Evolutionary conservation across 495 filamentous ascomycete species (phyloP), one percentile per base, ranked within the genome.

Genomic region (Saxophila tyrrhenica): DNA sequence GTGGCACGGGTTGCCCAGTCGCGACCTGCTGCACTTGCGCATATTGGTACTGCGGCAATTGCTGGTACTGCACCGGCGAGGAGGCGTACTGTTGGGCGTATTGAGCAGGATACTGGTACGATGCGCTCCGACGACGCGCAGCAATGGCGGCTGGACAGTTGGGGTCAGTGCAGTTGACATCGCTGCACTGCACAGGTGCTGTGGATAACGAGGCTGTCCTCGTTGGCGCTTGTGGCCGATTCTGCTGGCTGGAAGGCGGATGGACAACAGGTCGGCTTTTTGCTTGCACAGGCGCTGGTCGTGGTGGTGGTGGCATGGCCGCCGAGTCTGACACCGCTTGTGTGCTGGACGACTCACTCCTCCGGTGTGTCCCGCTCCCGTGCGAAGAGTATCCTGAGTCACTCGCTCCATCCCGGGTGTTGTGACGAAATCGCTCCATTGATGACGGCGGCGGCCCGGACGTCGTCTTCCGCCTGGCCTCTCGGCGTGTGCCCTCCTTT

Each of bases 381-480:
- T 82, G 67, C 75, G 80, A 73, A 74, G 79, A 83, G 72, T 82
- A 82, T 51, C 79, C 80, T 41, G 78, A 82, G 67, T 84, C 80
- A 67, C 77, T 81, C 52, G 71, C 71, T 59, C 69, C 68, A 64
- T 81, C 78, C 38, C 60, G 35, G 11, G 32, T 61, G 48, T 54
- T 54, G 49, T 9, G 8, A 17, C 24, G 45, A 48, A 24, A 48
- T 3, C 45, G 20, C 7, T 24, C 10, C 17, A 23, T 11, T 7
- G 56, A 38, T 16, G 61, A 50, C 57, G 51, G 10, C 17, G 54
- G 10, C 17, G 59, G 38, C 45, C 43, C 57, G 54, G 48, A 54
- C 21, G 62, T 58, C 46, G 54, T 55, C 35, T 57, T 54, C 8
- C 77, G 80, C 56, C 75, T 76, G 65, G 80, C 77, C 52, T 70